Base-by-base conservation (phyloP, 352 stramenopile genomes). In the Detonula confervacea region DNA sequence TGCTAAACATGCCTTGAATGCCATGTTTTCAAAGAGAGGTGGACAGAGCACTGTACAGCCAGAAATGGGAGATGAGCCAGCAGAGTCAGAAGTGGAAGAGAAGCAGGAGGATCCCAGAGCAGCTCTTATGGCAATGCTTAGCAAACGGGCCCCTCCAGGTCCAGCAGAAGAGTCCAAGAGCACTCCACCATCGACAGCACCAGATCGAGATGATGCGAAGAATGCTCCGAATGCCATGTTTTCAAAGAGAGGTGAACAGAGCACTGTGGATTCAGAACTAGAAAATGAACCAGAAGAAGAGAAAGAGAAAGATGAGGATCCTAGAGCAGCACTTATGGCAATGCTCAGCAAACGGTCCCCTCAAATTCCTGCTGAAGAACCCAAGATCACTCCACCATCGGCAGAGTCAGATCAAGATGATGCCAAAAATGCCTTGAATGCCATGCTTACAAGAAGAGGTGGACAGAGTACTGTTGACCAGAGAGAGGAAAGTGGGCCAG, bases 91-190 rank as follows among this genome's bases (percentile, higher is more conserved):
- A 27, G 33, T 54, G 14, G 57, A 65, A 49, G 35, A 11, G 20
- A 14, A 46, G n/a, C 0, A 20, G 20, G 14, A 16, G 1, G 56
- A 65, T 35, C 18, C 65, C 86, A 61, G 30, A 30, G 46, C 35
- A 33, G 61, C 61, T 76, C 29, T 60, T 16, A 49, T 60, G 42
- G 22, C 46, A 65, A 64, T 57, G 27, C 24, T 91, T 68, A 24
- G 18, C n/a, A 70, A 70, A 49, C 61, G 61, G 24, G 33, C 33
- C 1, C 14, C 35, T 11, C 39, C 57, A 64, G 3, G 18, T 44
- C 12, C 6, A 51, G 42, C 14, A 51, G 42, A 51, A 8, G 42
- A 51, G 14, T 18, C 42, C 14, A 51, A 51, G 42, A n/a, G n/a
- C n/a, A 18, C 14, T 51, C n/a, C 0, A 44, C 8, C 25, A 39